A percentile compares a stretch with the other conserved stretches of the same genome.
Evolutionary conservation across 257 asterid genomes (phyloP).

Genomic region (Galeopsis tetrahit): DNA sequence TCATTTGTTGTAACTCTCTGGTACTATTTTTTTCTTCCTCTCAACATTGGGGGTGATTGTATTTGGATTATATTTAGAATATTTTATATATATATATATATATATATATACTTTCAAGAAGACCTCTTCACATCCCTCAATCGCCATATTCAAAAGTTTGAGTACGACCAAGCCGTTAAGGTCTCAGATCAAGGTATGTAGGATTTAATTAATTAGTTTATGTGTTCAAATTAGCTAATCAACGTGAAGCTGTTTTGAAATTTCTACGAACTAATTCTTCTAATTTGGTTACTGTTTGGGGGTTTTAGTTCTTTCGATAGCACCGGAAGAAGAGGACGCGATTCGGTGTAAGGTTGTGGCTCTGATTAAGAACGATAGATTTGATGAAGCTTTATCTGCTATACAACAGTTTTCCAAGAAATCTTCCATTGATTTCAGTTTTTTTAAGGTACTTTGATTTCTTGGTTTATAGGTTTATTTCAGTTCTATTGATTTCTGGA

Average conservation of each 20-base stretch:
- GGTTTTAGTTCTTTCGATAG: constrained; percentile 63
- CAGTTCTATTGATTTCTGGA: not conserved
- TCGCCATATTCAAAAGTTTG: constrained; percentile 75
- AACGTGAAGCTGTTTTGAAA: constrained; percentile 15
- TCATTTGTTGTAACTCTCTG: too few species aligned
- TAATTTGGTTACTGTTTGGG: constrained; percentile 44
- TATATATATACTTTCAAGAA: too few species aligned
- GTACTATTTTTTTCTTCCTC: too few species aligned
- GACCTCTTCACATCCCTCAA: constrained; percentile 84
- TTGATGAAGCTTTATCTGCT: constrained; percentile 65
- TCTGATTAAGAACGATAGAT: constrained; percentile 57
- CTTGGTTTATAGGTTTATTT: constrained; percentile 10
- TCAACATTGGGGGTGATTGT: too few species aligned
- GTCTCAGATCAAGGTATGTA: constrained; percentile 79
- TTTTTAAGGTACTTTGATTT: constrained; percentile 34
- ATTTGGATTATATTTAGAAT: too few species aligned
- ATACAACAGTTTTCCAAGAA: constrained; percentile 56
- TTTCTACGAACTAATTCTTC: not conserved
- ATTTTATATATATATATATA: too few species aligned
- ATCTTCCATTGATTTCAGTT: constrained; percentile 47
- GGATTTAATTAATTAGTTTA: not conserved
- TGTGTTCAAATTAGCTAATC: constrained; percentile 23
- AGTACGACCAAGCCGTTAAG: constrained; percentile 67
- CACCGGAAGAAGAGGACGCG: constrained; percentile 92
- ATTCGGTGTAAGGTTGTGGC: constrained; percentile 80